phyloP scores from a whole-genome alignment of 148 eudicot genomes.

The Dysphania ambrosioides region DNA sequence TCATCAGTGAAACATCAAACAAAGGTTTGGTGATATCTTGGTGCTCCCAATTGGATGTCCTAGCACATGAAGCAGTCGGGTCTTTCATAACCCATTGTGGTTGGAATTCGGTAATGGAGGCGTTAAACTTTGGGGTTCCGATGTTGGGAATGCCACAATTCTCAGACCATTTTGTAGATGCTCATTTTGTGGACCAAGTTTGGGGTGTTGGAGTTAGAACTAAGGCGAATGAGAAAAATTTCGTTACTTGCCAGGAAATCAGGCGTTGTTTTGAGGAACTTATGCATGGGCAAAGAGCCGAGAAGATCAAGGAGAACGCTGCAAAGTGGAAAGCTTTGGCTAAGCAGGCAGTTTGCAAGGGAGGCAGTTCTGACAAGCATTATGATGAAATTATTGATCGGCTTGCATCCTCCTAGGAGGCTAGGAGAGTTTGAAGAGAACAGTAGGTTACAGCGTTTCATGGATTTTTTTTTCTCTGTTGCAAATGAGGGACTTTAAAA shows the following conservation, averaged over 20 bases:
- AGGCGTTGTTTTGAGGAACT: conserved; percentile 12
- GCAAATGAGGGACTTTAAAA: too few species aligned
- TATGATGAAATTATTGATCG: conserved; percentile 19
- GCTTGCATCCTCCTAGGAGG: conserved; percentile 10
- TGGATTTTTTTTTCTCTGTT: too few species aligned
- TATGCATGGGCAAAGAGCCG: conserved; percentile 9
- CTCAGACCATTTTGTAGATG: conserved; percentile 26
- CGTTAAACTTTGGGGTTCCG: conserved; percentile 27
- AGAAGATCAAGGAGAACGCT: conserved; percentile 20
- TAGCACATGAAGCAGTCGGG: conserved; percentile 22
- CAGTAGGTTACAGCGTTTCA: too few species aligned
- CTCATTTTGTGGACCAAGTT: conserved; percentile 26
- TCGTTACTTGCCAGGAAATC: conserved; percentile 16
- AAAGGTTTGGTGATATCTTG: conserved; percentile 27
- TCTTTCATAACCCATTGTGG: conserved; percentile 36
- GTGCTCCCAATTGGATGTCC: conserved; percentile 26
- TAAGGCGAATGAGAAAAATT: conserved; percentile 5
- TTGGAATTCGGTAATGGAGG: conserved; percentile 28
- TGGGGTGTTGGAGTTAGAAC: conserved; percentile 21
- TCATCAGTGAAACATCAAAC: conserved; percentile 14
- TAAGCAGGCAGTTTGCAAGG: conserved; percentile 22
- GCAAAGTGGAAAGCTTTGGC: conserved; percentile 27
- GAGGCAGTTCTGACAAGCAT: conserved; percentile 22
- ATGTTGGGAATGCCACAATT: conserved; percentile 32
- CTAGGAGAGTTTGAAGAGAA: too few species aligned